phyloP scores from a whole-genome alignment of 352 stramenopile species.

The Aphanomyces stellatus region DNA sequence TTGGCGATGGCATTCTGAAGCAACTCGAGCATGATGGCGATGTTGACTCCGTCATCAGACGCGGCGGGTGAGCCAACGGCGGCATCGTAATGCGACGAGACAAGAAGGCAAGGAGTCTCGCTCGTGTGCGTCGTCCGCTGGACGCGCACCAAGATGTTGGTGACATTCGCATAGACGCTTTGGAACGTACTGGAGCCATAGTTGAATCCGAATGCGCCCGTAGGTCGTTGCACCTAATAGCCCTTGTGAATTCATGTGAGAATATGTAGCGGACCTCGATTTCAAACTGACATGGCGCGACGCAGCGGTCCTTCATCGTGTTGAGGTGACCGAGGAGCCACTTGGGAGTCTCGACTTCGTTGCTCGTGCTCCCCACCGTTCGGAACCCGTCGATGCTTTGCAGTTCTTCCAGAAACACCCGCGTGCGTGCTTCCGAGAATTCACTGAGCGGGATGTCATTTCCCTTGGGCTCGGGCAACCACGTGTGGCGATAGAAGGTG shows the following conservation, averaged over 20 bases:
- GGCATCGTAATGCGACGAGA: constrained; percentile 72
- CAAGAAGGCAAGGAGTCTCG: constrained; percentile 46
- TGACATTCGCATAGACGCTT: constrained; percentile 81
- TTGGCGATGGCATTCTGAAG: constrained; percentile 33
- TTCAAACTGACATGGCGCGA: constrained; percentile 14
- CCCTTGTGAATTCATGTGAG: constrained; percentile 47
- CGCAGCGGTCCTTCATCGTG: neutral
- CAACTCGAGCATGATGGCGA: constrained; percentile 72
- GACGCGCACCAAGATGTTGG: constrained; percentile 66
- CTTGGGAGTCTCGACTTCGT: constrained; percentile 49
- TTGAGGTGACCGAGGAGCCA: constrained; percentile 48
- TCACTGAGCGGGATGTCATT: constrained; percentile 28
- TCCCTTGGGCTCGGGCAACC: constrained; percentile 37
- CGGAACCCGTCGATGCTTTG: constrained; percentile 60
- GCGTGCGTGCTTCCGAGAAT: constrained; percentile 48
- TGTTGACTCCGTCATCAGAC: constrained; percentile 72
- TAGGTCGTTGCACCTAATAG: constrained; percentile 54
- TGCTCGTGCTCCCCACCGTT: constrained; percentile 47
- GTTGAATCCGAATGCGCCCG: constrained; percentile 58
- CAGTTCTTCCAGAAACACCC: constrained; percentile 48
- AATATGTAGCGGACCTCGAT: constrained; percentile 28
- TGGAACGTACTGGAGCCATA: constrained; percentile 73
- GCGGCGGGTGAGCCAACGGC: constrained; percentile 54
- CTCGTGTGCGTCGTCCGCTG: constrained; percentile 28
- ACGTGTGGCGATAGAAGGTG: constrained; percentile 29